Base-by-base conservation (phyloP, 1,284 basidiomycete species). In the Xerocomus nothofagi region DNA sequence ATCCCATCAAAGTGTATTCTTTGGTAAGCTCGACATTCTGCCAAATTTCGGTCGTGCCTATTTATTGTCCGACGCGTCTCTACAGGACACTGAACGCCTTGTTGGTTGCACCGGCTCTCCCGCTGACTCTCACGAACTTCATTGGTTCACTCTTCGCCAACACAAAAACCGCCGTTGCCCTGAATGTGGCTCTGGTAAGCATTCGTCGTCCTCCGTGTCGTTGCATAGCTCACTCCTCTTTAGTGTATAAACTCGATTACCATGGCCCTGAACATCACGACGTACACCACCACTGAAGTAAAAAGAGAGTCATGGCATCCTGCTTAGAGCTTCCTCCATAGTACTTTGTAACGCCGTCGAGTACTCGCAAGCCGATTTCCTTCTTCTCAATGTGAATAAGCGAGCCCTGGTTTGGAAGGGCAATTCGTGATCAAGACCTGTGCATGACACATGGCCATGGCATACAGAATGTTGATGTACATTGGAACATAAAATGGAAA, bases 41-140 rank as follows among this genome's bases (percentile, higher is more conserved):
- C 17, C 23, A 9, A 20, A 12, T 24, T 23, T 38, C 10, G 8
- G 11, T 38, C n/a, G 5, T 21, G 27, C 7, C 17, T 6, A 29
- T 37, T 15, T 20, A 44, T n/a, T 10, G 7, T 43, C 39, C 51
- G 11, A 49, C 40, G n/a, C 10, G 4, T 44, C 43, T 36, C 38
- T 3, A 21, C 30, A 96, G 93, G 85, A 86, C 62, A 75, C 79
- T 47, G 81, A 85, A 57, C 91, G 93, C 59, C 79, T 91, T 55
- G 76, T 97, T 65, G 93, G 93, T 50, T 97, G 94, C 79, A 94
- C 94, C 43, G 93, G 93, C 52, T 83, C 79, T 64, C 93, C 93
- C 23, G 90, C 88, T 42, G 93, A 97, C 72, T 94, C 92, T 34
- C 93, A 96, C 72, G 91, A 95, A 62, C 79, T 93, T 54, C 75